Evolutionary conservation across 306 rosid species (phyloP), one percentile per base, ranked within the genome.

Genomic region (Crotalaria pallida): DNA sequence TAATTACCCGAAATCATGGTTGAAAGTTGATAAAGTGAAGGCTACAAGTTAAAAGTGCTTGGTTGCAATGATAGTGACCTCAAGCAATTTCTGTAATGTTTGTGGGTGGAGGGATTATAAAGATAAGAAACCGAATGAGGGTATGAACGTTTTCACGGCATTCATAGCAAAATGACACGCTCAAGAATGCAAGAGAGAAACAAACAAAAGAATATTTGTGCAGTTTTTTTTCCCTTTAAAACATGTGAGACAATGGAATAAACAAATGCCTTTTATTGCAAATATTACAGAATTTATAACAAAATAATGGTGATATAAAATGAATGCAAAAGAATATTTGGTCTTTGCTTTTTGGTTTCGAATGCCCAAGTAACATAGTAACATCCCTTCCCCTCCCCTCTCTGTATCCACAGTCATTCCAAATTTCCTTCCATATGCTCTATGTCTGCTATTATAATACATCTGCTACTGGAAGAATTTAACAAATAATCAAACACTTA

Each of bases 251-350:
- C 60, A 73, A 79, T 69, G 72, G 69, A 84, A 71, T 76, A 68
- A 82, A 84, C 69, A 83, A 81, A 80, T 77, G 77, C 68, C 60
- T 73, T 80, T 87, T 85, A 80, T 85, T 84, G 80, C 59, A 82
- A 64, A 70, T 65, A 69, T 66, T 74, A 70, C 76, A 44, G 50
- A 56, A 63, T 57, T 12, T 58, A 29, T 51, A 27, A 29, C 16
- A 65, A 79, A 82, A 40, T 70, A 82, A 82, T 77, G 87, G 71
- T 52, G 77, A 80, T 67, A 48, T 64, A 70, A 72, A 68, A 81
- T 74, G 83, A 86, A 81, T 84, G 43, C 86, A 59, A 79, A 85
- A 86, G 86, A 86, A 88, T 80, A 40, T 65, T 58, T 75, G 29
- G 65, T 38, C 71, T 45, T 22, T 26, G 24, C 9, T 58, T 15